Base-by-base conservation (phyloP, 139 green algal species). In the Chloropicon primus region DNA sequence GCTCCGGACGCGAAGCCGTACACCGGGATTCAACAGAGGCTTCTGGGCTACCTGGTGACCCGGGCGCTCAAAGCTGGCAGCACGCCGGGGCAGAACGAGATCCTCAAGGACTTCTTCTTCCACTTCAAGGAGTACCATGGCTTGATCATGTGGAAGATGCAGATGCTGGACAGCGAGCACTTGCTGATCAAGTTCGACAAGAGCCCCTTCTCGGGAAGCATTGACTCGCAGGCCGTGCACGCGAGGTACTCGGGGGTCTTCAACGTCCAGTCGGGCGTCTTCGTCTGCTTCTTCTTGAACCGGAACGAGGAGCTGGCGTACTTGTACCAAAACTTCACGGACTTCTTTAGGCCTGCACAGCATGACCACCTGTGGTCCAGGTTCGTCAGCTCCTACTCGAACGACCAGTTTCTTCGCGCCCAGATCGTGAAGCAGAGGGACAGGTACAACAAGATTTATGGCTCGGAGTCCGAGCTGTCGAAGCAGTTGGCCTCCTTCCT, bases 151-250 rank as follows among this genome's bases (percentile, higher is more conserved):
- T 83, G 74, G 82, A 84, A 85, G 81, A 76, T 83, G 27, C 82
- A 86, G 77, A 53, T 86, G 22, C 77, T 86, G 26, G 82, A 85
- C 80, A 26, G 82, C 2, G 53, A 75, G 1, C 82, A 86, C 71
- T 62, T 86, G 75, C 82, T 86, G 3, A 79, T 86, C 24, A 85
- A 82, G 80, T 85, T 84, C 83, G 82, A 80, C 28, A 27, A 53
- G 27, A 80, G 85, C 22, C 75, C 75, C 5, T 74, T 85, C 74
- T 24, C 10, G 75, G 2, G 2, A 5, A 26, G 72, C 78, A 10
- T 24, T n/a, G 24, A 5, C 73, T 21, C 72, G 72, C 25, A 2
- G 3, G 80, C 79, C n/a, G 24, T 73, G 17, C 74, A 79, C 27
- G 79, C 82, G 24, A 79, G 75, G 21, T 86, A 85, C 75, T 79